Evolutionary conservation across 805 yeast species (phyloP), one percentile per base, ranked within the genome.

Genomic region (Kurtzmaniella cleridarum): DNA sequence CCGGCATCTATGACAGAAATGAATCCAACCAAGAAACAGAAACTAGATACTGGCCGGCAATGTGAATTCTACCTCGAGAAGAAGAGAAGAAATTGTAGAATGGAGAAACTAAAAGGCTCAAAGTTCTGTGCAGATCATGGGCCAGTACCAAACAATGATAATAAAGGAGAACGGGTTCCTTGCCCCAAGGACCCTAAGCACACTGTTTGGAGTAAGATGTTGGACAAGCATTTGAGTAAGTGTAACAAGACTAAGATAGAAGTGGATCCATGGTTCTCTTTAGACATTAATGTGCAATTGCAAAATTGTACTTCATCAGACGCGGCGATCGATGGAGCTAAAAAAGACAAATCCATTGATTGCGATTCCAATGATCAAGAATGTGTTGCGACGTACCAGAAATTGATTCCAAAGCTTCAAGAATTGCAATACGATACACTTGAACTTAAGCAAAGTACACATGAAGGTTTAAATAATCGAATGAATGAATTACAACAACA

Each of bases 181-280:
- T 88, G 96, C 60, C 88, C 96, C 0, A 53, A 81, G 23, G 95
- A 87, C 56, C 78, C 82, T 2, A 71, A 76, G 2, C 96, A 88
- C 55, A 73, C 81, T 1, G 78, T 88, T 0, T 82, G 86, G 87
- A 66, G 66, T 35, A 66, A 69, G 32, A 78, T 75, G 38, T 54
- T 86, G 31, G 55, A 64, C 4, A 57, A 50, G 13, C 96, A 88
- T 57, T 37, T 80, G 36, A 64, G 60, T 41, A 79, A 77, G 52
- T 88, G 96, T 55, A 77, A 73, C 45, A 49, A 39, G 48, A 65
- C 50, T 41, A 64, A 56, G 37, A 13, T 9, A 4, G 61, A 49
- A 35, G 51, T 41, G 49, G 71, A 69, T n/a, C 54, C 64, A 2
- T 86, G 87, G 84, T 79, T 62, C 47, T 49, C 51, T 4, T 40